Percentiles rank a stretch among this genome's conserved stretches.
Conservation (phyloP, 2,329 filamentous ascomycete species). For the Ophiostoma sp. region DNA sequence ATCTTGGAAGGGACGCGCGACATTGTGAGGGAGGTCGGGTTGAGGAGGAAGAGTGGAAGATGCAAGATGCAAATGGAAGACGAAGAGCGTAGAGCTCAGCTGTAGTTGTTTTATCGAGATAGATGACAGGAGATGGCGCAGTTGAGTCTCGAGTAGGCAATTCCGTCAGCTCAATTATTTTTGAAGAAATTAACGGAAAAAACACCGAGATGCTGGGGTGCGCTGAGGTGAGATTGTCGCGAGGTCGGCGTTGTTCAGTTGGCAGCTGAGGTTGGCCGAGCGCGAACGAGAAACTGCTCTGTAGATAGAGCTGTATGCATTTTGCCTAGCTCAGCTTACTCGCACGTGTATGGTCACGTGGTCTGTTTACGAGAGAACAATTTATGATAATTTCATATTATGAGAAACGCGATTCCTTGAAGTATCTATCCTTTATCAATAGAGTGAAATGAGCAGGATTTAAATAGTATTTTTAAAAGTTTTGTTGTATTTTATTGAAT, state of each 20-base stretch:
- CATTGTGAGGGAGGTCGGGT: slow-evolving; percentile 40
- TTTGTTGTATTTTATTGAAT: no score
- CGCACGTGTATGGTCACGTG: neutral
- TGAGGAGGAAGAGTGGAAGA: neutral
- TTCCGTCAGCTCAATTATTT: neutral
- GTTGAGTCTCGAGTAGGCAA: neutral
- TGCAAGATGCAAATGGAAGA: neutral
- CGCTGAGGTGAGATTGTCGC: neutral
- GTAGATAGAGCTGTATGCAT: neutral
- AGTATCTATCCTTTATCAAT: no score
- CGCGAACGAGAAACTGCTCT: neutral
- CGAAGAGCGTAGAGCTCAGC: neutral
- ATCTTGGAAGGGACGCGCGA: slow-evolving; percentile 72
- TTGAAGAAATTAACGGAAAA: neutral
- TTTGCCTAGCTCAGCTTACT: slow-evolving; percentile 9
- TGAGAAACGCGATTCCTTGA: no score
- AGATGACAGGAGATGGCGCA: neutral
- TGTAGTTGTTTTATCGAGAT: neutral
- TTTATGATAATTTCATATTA: no score
- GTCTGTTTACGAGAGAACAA: neutral
- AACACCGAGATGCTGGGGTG: neutral
- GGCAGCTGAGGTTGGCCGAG: neutral
- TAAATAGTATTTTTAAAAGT: no score
- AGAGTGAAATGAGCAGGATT: no score
- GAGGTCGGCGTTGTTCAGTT: neutral